These are phyloP conservation scores for Glebionis coronaria DNA, from an alignment of 129 eudicot species.

Conservation along the genomic window DNA sequence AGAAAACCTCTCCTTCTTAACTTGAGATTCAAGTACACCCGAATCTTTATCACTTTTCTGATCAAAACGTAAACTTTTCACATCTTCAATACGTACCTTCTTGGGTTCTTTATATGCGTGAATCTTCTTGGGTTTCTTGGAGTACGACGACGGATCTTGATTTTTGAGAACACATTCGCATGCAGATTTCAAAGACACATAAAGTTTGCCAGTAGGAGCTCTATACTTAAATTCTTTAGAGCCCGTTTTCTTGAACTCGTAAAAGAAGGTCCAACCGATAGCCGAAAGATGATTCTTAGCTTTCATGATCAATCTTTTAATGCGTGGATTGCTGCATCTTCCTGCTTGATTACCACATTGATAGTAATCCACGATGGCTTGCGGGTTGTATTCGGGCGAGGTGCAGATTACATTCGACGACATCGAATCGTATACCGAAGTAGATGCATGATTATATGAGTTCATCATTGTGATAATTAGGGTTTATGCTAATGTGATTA, in stretches of 20 bases:
- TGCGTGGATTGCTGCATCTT: no score
- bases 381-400: conserved; percentile 17
- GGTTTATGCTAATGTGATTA: no score
- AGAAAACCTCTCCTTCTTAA: not conserved
- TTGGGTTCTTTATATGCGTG: not conserved
- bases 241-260: not conserved
- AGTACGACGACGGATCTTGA: not conserved
- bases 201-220: not conserved
- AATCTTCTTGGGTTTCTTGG: not conserved
- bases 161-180: not conserved
- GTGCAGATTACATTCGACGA: conserved; percentile 6
- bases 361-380: conserved; percentile 19
- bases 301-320: no score
- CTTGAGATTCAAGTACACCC: not conserved
- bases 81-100: no score
- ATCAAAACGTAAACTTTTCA: no score
- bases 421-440: not conserved
- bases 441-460: not conserved
- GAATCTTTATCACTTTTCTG: no score
- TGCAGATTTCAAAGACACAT: not conserved
- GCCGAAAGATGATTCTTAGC: no score
- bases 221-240: not conserved
- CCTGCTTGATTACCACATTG: conserved; percentile 17
- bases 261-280: not conserved
- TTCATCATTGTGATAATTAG: not conserved